phyloP scores from a whole-genome alignment of 2,329 filamentous ascomycete species.

The Venturia aucupariae region DNA sequence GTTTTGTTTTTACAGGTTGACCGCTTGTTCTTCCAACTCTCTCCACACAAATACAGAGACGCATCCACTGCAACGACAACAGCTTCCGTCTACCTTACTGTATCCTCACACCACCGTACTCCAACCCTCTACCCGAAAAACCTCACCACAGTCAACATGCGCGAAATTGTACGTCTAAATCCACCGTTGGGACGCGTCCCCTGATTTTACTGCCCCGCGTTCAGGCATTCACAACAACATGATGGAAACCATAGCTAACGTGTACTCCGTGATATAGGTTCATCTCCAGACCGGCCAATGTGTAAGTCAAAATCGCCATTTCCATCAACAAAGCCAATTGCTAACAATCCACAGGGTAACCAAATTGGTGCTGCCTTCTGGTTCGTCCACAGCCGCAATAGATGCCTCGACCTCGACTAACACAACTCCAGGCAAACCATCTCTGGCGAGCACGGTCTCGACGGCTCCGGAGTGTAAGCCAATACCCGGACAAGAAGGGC shows the following conservation, averaged over 20 bases:
- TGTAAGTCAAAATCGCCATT: slow-evolving; percentile 49
- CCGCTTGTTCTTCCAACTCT: neutral
- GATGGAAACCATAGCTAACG: slow-evolving; percentile 11
- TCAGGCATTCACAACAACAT: slow-evolving; percentile 10
- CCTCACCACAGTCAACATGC: slow-evolving; percentile 14
- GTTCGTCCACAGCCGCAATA: slow-evolving; percentile 40
- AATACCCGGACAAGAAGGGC: neutral
- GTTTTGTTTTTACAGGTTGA: neutral
- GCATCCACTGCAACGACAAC: neutral
- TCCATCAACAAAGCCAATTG: slow-evolving; percentile 11
- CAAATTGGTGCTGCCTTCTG: slow-evolving; percentile 99
- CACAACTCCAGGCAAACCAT: slow-evolving; percentile 40
- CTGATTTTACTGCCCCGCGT: slow-evolving; percentile 14
- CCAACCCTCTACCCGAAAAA: neutral
- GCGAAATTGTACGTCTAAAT: slow-evolving; percentile 16
- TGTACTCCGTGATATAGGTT: slow-evolving; percentile 51
- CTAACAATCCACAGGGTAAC: slow-evolving; percentile 60
- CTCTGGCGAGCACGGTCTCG: slow-evolving; percentile 76
- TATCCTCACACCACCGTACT: neutral
- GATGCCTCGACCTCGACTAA: slow-evolving; percentile 8
- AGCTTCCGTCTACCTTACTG: neutral
- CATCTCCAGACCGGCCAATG: slow-evolving; percentile 99
- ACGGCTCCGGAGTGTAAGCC: slow-evolving; percentile 89
- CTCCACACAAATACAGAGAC: slow-evolving; percentile 6
- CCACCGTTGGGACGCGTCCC: slow-evolving; percentile 14